Evolutionary conservation across 345 rosid genomes (phyloP), one percentile per base, ranked within the genome.

Genomic region (Ceriops tagal): DNA sequence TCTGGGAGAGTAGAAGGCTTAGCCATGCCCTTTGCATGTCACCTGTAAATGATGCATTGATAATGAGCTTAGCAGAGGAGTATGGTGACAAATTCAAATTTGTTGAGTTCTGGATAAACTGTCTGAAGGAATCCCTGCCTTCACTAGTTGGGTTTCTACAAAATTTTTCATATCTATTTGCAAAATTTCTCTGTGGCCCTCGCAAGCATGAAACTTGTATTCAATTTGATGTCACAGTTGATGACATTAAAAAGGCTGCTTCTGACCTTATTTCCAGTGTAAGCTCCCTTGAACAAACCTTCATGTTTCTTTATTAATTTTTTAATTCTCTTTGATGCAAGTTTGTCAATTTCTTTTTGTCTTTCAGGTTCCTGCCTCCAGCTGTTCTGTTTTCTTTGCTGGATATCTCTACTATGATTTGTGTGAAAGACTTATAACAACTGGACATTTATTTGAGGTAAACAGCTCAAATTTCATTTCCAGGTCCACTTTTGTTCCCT

Each of bases 1-100:
- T 91, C 51, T 89, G 96, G 97, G 92, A 83, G 75, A 76, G 83
- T 76, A 86, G 97, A 83, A 87, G 97, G 81, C 87, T 89, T 51
- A 83, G 85, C 74, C 98, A 93, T 79, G 89, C 90, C 19, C 89
- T 93, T 68, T 93, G 97, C 76, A 76, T 77, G 71, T 81, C 96
- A 66, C 96, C 97, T 37, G 67, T 93, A 60, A 79, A 79, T 77
- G 90, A 91, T 37, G 82, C 80, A 64, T 81, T 91, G 58, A 75
- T 83, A 27, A 39, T 9, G 43, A 82, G 62, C 65, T 72, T 89
- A 65, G 78, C 88, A 62, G 85, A 78, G 74, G 72, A 80, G 43
- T 79, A 59, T 72, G 88, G 89, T 64, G 90, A 83, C 66, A 69
- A 56, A 65, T 83, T 79, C 34, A 80, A 62, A 57, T 70, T 84